Base-by-base conservation (phyloP, 495 filamentous ascomycete species). In the Penicillium atrosanguineum region DNA sequence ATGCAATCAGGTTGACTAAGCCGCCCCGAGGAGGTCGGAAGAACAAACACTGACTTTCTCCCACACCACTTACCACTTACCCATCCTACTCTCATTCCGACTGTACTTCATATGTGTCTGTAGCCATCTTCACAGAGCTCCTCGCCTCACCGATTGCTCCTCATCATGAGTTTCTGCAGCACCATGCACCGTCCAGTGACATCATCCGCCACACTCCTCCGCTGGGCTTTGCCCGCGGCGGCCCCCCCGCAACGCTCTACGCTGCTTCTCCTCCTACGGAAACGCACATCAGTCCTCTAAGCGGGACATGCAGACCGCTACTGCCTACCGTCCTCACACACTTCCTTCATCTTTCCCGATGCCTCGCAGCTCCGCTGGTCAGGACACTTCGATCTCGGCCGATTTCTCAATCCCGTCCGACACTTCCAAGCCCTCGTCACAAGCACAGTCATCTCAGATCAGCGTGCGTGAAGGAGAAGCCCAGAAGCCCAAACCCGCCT, bases 251-350 rank as follows among this genome's bases (percentile, higher is more conserved):
- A 70, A 76, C 46, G 77, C 76, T 34, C 63, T 83, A 38, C 85
- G 87, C 44, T 75, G 75, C 44, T 91, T 91, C 76, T 88, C 87
- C 37, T 83, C 87, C 7, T 69, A 73, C 67, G 74, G 64, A 59
- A 72, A 72, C 57, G 70, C 69, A 58, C 71, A 81, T 53, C 75
- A 76, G 44, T 81, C 82, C 18, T 83, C 79, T 53, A 83, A 83
- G 60, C 77, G 86, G 45, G 84, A 84, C 44, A 80, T 90, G 62
- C 83, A 87, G 59, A 85, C 87, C n/a, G 81, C 82, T 6, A 85
- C 88, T 29, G 81, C 87, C 55, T 91, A 91, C 70, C 88, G 86
- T 53, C 87, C 91, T 21, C 87, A 90, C 61, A 74, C 81, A 9
- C 74, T 95, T 16, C 74, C 74, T n/a, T 75, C 84, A 4, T 73